A percentile compares a stretch with the other conserved stretches of the same genome.
These are phyloP conservation scores for Gentiana straminea DNA, from an alignment of 257 asterid genomes.

Conservation along the genomic window DNA sequence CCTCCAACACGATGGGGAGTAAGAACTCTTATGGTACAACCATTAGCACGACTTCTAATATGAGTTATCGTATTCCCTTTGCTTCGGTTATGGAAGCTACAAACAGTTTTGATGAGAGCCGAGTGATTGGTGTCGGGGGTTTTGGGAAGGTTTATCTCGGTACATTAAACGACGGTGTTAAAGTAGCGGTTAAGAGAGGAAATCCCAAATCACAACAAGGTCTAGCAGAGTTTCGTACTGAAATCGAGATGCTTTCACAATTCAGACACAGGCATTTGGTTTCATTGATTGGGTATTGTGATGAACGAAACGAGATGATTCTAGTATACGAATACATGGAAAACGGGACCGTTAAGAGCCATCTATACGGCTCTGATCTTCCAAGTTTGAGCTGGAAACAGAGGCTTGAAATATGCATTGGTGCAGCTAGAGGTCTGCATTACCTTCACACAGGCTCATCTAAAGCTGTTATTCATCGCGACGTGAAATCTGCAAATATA, in stretches of 20 bases:
- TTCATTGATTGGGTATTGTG: slow-evolving; percentile 5
- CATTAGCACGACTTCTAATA: slow-evolving; percentile 41
- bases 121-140: slow-evolving; percentile 10
- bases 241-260: slow-evolving; percentile 8
- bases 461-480: slow-evolving; percentile 3
- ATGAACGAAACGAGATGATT: slow-evolving; percentile 8
- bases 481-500: slow-evolving; percentile 8
- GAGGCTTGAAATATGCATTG: slow-evolving; percentile 7
- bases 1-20: slow-evolving; percentile 79
- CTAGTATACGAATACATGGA: slow-evolving; percentile 10
- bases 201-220: slow-evolving; percentile 11
- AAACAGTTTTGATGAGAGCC: slow-evolving; percentile 9
- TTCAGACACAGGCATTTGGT: slow-evolving; percentile 9
- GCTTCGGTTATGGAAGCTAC: slow-evolving; percentile 5
- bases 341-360: slow-evolving; percentile 7
- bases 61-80: slow-evolving; percentile 42
- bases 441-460: slow-evolving; percentile 10
- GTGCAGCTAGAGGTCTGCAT: slow-evolving; percentile 11
- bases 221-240: slow-evolving; percentile 6
- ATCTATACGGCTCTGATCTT: slow-evolving; percentile 5
- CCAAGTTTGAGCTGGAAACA: slow-evolving; percentile 10
- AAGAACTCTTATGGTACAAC: slow-evolving; percentile 70
- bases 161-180: background rate
- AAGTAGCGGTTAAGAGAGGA: slow-evolving; percentile 7
- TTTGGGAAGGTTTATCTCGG: slow-evolving; percentile 6